Percentiles rank a stretch among this genome's conserved stretches.
phyloP scores from a whole-genome alignment of 441 rosid species.

The Brassica hybrid region DNA sequence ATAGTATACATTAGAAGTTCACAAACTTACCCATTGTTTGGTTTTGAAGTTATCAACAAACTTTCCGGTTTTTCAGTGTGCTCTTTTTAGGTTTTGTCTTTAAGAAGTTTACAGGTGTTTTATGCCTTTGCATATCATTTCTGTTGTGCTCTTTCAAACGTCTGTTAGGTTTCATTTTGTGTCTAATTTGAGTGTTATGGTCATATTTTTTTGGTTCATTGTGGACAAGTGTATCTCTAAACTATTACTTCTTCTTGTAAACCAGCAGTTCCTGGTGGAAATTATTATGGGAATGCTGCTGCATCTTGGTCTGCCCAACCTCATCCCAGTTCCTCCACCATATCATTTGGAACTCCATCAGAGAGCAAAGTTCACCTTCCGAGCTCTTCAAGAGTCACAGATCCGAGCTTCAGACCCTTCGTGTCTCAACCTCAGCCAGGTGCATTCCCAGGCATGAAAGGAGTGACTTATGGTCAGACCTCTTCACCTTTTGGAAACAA shows the following conservation, averaged over 20 bases:
- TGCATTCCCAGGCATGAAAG: slow-evolving; percentile 60
- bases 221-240: slow-evolving; percentile 3
- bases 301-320: slow-evolving; percentile 80
- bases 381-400: slow-evolving; percentile 59
- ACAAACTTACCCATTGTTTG: neutral
- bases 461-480: slow-evolving; percentile 56
- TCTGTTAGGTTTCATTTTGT: slow-evolving; percentile 7
- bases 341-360: slow-evolving; percentile 54
- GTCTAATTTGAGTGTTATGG: neutral
- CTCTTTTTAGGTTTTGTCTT: too few relatives aligned
- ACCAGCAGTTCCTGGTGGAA: slow-evolving; percentile 59
- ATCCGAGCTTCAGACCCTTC: slow-evolving; percentile 72
- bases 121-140: neutral
- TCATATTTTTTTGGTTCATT: neutral
- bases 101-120: too few relatives aligned
- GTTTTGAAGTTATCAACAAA: too few relatives aligned
- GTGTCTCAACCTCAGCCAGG: slow-evolving; percentile 58
- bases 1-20: neutral
- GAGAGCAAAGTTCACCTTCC: slow-evolving; percentile 63
- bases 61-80: too few relatives aligned
- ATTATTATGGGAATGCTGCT: slow-evolving; percentile 59
- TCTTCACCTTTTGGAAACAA: slow-evolving; percentile 54
- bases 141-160: neutral
- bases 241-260: slow-evolving; percentile 27
- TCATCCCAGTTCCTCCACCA: slow-evolving; percentile 49